These are phyloP conservation scores for Citrullus amarus DNA, from an alignment of 306 rosid species.

Conservation along the genomic window DNA sequence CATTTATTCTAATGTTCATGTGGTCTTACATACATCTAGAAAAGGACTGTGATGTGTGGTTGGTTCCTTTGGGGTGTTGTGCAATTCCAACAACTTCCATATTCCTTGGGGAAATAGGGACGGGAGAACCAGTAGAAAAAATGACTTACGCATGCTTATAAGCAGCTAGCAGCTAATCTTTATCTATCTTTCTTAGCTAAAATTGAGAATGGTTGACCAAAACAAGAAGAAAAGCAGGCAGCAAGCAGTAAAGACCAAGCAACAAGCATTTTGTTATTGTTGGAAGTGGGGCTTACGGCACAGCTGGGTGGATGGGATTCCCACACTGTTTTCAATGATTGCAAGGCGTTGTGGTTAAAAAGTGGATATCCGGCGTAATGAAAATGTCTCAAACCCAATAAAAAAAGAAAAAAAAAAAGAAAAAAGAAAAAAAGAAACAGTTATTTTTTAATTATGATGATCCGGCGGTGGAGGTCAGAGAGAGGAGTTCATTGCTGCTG, in stretches of 20 bases:
- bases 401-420: too few species aligned
- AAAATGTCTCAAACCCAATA: not conserved
- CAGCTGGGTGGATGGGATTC: conserved; percentile 49
- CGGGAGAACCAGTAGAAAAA: not conserved
- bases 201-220: not conserved
- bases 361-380: conserved; percentile 20
- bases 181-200: not conserved
- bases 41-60: not conserved
- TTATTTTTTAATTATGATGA: not conserved
- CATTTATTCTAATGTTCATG: not conserved
- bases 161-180: not conserved
- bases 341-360: conserved; percentile 15
- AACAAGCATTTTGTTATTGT: not conserved
- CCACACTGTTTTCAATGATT: conserved; percentile 47
- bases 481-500: conserved; percentile 1
- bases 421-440: not conserved
- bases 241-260: not conserved
- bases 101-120: too few species aligned
- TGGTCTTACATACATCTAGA: not conserved
- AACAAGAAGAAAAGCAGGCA: not conserved
- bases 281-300: conserved; percentile 14
- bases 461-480: conserved; percentile 14
- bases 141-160: not conserved
- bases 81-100: not conserved
- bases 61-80: not conserved